phyloP scores from a whole-genome alignment of 2,329 filamentous ascomycete species.

The Neofusicoccum sp. region DNA sequence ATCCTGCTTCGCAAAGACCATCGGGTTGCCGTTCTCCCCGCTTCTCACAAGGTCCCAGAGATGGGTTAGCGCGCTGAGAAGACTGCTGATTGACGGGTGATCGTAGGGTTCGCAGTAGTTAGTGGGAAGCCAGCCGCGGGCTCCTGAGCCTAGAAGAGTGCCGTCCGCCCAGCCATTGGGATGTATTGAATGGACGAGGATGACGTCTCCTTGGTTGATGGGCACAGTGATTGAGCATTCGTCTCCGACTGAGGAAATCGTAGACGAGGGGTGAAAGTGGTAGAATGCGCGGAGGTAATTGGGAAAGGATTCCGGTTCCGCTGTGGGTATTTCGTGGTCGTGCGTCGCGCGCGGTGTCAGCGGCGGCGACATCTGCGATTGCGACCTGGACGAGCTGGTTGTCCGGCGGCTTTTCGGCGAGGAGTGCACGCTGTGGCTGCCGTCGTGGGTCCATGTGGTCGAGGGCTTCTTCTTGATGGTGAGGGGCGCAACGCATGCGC shows the following conservation, averaged over 20 bases:
- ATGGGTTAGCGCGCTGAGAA: constrained; percentile 83
- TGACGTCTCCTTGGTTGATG: constrained; percentile 86
- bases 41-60: constrained; percentile 90
- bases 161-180: constrained; percentile 99
- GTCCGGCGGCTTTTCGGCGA: constrained; percentile 13
- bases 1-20: constrained; percentile 86
- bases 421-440: constrained; percentile 4
- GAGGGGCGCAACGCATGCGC: constrained; percentile 33
- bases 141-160: constrained; percentile 81
- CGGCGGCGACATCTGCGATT: constrained; percentile 72
- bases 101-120: constrained; percentile 98
- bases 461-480: constrained; percentile 26
- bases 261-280: constrained; percentile 79
- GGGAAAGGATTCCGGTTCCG: constrained; percentile 69
- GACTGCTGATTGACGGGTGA: constrained; percentile 78
- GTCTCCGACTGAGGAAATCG: constrained; percentile 76
- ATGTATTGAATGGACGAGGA: constrained; percentile 94
- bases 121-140: constrained; percentile 92
- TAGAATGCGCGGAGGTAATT: constrained; percentile 95
- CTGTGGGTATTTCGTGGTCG: constrained; percentile 45
- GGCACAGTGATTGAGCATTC: constrained; percentile 71
- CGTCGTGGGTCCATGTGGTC: constrained; percentile 10
- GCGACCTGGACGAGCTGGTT: constrained; percentile 24
- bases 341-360: constrained; percentile 71
- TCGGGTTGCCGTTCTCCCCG: constrained; percentile 72